A percentile compares a stretch with the other conserved stretches of the same genome.
phyloP scores from a whole-genome alignment of 371 early-diverging fungal species.

The Circinella umbellata region DNA sequence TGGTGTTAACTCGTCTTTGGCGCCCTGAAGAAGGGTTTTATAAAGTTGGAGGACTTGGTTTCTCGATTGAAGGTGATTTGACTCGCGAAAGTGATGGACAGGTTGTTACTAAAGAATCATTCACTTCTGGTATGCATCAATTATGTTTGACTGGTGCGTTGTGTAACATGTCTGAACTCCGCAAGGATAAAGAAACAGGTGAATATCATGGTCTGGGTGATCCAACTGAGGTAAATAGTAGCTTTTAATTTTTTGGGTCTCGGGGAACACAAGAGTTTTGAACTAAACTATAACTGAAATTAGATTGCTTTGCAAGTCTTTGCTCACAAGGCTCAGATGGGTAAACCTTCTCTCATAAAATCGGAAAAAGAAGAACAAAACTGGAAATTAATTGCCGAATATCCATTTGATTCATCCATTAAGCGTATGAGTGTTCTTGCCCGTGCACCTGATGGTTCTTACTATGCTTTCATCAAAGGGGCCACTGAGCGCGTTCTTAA shows the following conservation, averaged over 20 bases:
- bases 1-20: conserved; percentile 82
- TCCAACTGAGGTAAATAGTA: conserved; percentile 74
- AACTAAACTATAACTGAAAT: background rate
- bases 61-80: conserved; percentile 43
- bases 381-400: conserved; percentile 78
- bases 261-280: background rate
- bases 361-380: conserved; percentile 29
- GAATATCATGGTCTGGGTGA: conserved; percentile 82
- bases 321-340: conserved; percentile 73
- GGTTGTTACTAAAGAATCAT: conserved; percentile 32
- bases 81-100: conserved; percentile 26
- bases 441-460: conserved; percentile 59
- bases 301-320: conserved; percentile 75
- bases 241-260: conserved; percentile 18
- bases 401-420: conserved; percentile 83
- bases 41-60: conserved; percentile 68
- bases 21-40: conserved; percentile 69
- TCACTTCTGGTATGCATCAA: conserved; percentile 42
- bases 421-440: conserved; percentile 93
- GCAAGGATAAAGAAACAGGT: conserved; percentile 59
- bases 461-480: conserved; percentile 67
- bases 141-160: conserved; percentile 64
- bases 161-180: conserved; percentile 77
- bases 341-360: conserved; percentile 63
- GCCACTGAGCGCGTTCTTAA: conserved; percentile 78